Evolutionary conservation across 2,329 filamentous ascomycete species (phyloP).

Genomic region (Hymenoscyphus salicellus): DNA sequence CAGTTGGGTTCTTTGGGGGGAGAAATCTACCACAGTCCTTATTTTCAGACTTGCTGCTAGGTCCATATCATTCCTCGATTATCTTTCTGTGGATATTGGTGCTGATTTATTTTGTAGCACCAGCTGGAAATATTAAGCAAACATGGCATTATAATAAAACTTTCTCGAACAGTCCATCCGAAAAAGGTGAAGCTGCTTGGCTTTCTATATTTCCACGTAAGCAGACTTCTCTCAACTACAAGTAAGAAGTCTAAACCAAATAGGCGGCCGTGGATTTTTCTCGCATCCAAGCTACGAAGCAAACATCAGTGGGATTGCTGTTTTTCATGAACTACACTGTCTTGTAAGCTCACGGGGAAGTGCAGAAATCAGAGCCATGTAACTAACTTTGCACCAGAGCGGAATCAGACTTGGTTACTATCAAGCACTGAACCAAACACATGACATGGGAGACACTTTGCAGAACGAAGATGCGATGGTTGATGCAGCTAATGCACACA

Average conservation of each 20-base stretch:
- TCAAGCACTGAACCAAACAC: not conserved
- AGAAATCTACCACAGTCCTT: not conserved
- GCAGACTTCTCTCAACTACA: not conserved
- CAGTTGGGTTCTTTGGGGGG: not conserved
- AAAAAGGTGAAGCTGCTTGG: not conserved
- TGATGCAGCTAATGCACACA: not conserved
- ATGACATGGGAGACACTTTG: not conserved
- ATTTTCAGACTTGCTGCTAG: not conserved
- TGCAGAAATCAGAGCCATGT: not conserved
- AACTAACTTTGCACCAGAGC: not conserved
- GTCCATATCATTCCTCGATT: not conserved
- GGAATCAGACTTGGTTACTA: not conserved
- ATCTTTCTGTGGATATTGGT: not conserved
- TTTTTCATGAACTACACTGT: constrained; percentile 1
- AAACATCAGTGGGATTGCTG: not conserved
- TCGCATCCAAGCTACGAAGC: not conserved
- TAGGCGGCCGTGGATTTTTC: not conserved
- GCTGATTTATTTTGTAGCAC: not conserved
- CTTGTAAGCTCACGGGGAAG: not conserved
- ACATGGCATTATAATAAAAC: not conserved
- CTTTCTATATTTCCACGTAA: not conserved
- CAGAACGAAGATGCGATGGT: not conserved
- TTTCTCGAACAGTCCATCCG: not conserved
- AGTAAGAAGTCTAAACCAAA: not conserved
- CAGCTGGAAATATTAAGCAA: not conserved